phyloP scores from a whole-genome alignment of 345 rosid species.

The Pistacia vera region DNA sequence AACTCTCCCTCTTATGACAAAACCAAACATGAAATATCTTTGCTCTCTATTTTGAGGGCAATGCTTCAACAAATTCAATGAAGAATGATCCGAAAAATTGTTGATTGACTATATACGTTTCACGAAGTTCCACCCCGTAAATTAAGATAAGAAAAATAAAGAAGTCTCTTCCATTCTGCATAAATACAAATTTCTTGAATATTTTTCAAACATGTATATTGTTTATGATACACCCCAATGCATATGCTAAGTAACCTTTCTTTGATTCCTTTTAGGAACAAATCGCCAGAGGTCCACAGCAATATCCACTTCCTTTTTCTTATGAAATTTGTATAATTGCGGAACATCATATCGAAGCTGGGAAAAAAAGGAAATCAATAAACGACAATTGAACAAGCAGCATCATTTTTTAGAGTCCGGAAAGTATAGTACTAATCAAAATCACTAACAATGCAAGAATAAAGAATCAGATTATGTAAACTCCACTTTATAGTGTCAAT shows the following conservation, averaged over 20 bases:
- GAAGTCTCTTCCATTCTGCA: too few relatives aligned
- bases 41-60: too few relatives aligned
- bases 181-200: too few relatives aligned
- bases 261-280: slow-evolving; percentile 47
- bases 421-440: background rate
- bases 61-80: background rate
- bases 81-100: background rate
- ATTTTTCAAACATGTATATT: background rate
- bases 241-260: slow-evolving; percentile 12
- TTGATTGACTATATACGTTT: background rate
- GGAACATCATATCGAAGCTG: slow-evolving; percentile 89
- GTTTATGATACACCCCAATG: background rate
- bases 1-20: too few relatives aligned
- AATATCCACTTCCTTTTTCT: slow-evolving; percentile 80
- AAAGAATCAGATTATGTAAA: background rate
- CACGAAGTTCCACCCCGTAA: background rate
- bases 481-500: background rate
- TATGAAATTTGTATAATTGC: slow-evolving; percentile 83
- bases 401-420: background rate
- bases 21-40: too few relatives aligned
- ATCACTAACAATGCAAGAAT: background rate
- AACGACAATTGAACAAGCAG: background rate
- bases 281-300: slow-evolving; percentile 98
- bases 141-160: too few relatives aligned
- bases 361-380: slow-evolving; percentile 2